Evolutionary conservation across 169 alveolate genomes (phyloP).

Genomic region (Plasmodium fragile): DNA sequence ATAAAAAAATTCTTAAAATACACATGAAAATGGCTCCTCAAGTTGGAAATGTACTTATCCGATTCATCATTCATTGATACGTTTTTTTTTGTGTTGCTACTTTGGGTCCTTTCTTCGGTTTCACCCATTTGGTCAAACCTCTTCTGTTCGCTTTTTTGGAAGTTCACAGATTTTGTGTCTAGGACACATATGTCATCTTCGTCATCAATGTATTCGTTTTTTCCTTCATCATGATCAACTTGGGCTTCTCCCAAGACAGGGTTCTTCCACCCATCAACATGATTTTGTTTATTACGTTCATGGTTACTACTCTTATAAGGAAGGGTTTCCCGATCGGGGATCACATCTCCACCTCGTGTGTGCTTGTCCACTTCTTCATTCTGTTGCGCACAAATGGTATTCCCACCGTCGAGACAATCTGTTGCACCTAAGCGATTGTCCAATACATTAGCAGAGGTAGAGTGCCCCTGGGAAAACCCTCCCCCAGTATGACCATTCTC

Average conservation of each 20-base stretch:
- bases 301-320: not conserved
- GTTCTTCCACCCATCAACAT: not conserved
- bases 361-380: not conserved
- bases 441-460: not conserved
- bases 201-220: conserved; percentile 48
- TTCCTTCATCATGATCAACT: not conserved
- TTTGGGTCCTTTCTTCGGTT: not conserved
- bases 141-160: not conserved
- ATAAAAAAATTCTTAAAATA: conserved; percentile 52
- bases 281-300: not conserved
- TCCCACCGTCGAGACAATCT: not conserved
- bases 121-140: not conserved
- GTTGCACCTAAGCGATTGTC: not conserved
- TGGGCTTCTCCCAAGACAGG: not conserved
- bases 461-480: not conserved
- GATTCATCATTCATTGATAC: conserved; percentile 9
- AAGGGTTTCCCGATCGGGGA: not conserved
- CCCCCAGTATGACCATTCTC: not conserved
- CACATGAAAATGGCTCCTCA: conserved; percentile 45
- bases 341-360: not conserved
- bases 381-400: not conserved
- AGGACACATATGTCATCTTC: conserved; percentile 57
- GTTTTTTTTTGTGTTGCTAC: not conserved
- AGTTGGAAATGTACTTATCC: conserved; percentile 29
- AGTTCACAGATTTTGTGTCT: conserved; percentile 10